phyloP scores from a whole-genome alignment of 345 rosid species.

The Xanthoceras sorbifolium region DNA sequence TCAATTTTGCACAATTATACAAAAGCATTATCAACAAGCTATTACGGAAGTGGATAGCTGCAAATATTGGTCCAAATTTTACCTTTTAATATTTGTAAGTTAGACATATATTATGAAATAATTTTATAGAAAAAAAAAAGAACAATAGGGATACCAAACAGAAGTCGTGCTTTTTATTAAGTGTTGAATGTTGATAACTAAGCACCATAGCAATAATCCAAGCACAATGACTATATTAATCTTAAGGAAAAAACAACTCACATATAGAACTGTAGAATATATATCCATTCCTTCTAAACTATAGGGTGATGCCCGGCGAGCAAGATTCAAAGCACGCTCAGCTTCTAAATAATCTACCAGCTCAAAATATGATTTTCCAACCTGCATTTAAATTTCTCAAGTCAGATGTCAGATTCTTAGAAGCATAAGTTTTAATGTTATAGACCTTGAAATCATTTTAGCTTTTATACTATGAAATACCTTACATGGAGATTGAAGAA shows the following conservation, averaged over 20 bases:
- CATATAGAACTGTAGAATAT: conserved; percentile 93
- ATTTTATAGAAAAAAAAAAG: background rate
- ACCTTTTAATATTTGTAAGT: background rate
- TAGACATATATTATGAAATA: background rate
- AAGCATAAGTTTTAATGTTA: background rate
- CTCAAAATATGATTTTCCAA: conserved; percentile 88
- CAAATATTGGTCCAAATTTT: background rate
- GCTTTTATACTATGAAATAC: background rate
- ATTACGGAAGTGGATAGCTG: background rate
- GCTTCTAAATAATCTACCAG: conserved; percentile 95
- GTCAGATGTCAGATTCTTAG: conserved; percentile 4
- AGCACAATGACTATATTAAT: conserved; percentile 13
- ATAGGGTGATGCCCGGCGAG: conserved; percentile 80
- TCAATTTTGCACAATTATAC: background rate
- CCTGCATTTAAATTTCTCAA: conserved; percentile 48
- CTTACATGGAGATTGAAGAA: background rate
- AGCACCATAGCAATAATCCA: background rate
- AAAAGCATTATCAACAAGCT: background rate
- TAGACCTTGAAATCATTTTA: background rate
- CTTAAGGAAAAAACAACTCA: conserved; percentile 42
- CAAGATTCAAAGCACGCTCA: conserved; percentile 76
- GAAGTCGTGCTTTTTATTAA: background rate
- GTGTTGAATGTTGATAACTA: background rate
- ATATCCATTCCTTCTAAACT: conserved; percentile 95
- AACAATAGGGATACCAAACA: background rate